Base-by-base conservation (phyloP, 371 early-diverging fungal species). In the Rhizopus microsporus region DNA sequence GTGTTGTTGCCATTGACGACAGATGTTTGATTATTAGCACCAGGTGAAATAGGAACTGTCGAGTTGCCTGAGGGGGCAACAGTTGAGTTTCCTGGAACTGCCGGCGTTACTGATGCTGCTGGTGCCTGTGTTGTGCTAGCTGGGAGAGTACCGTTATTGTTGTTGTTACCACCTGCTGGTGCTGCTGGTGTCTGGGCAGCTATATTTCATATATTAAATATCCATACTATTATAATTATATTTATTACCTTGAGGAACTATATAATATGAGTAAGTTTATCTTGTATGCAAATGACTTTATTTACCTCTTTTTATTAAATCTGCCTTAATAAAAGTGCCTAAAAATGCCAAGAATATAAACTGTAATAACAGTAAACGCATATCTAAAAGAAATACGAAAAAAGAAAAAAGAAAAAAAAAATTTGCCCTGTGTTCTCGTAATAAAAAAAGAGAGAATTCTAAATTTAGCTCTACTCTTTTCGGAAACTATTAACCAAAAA, bases 241-340 rank as follows among this genome's bases (percentile, higher is more conserved):
- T 34, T 16, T 33, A 32, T 38, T 45, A 64, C 65, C 65, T 60
- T 64, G 65, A 49, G 65, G 55, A 43, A 56, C 65, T 64, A 59
- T 43, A 30, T 39, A 47, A 56, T 30, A 51, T 53, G n/a, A 53
- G 15, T 39, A 40, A 32, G 38, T 35, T 52, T 6, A 3, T n/a
- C 32, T 53, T 39, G 16, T 38, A 32, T 34, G 16, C 39, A 33
- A 54, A 52, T 39, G 16, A 29, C 10, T 13, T 29, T 23, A 7
- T 5, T 34, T 51, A 50, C 42, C 34, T 51, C 43, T 31, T 15
- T 60, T 65, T 50, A 42, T 56, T 31, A 61, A 45, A 35, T 52
- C 42, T 51, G 45, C 49, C 31, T 54, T 51, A 13, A 44, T 29
- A 31, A 17, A 51, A n/a, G 52, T 16, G 9, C 46, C n/a, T 30